Evolutionary conservation across 1,139 yeast genomes (phyloP).

Genomic region (Saccharomycopsis hybrid): DNA sequence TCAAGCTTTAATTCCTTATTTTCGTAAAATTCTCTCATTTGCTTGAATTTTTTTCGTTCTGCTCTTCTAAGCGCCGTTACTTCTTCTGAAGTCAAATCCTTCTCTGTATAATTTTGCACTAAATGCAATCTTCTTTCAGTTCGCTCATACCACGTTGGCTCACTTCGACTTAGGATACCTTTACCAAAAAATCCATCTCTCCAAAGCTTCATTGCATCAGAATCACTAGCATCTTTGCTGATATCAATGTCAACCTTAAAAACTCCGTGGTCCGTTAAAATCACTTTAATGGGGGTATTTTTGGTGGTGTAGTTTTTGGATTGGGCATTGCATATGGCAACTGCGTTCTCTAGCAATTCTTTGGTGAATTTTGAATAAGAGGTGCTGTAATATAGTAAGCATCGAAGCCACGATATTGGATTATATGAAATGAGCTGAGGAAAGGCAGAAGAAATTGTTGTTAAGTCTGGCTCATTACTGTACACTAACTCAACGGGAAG

Average conservation of each 20-base stretch:
- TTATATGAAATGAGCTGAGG: conserved; percentile 5
- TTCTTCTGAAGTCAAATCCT: conserved; percentile 55
- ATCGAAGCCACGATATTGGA: conserved; percentile 51
- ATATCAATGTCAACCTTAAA: conserved; percentile 10
- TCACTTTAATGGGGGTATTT: not conserved
- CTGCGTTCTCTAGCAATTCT: not conserved
- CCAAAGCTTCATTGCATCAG: conserved; percentile 45
- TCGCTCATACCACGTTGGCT: conserved; percentile 81
- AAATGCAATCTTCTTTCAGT: conserved; percentile 47
- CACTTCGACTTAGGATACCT: conserved; percentile 82
- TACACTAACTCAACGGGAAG: conserved; percentile 8
- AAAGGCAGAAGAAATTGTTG: not conserved
- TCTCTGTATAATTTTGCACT: conserved; percentile 25
- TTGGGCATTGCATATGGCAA: not conserved
- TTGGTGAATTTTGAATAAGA: not conserved
- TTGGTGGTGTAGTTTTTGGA: not conserved
- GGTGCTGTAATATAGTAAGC: not conserved
- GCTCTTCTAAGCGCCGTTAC: conserved; percentile 66
- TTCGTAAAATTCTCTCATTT: conserved; percentile 36
- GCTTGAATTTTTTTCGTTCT: conserved; percentile 68
- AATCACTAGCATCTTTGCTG: not conserved
- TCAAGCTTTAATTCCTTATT: conserved; percentile 29
- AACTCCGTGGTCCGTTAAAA: not conserved
- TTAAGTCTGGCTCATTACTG: not conserved
- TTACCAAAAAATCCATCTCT: conserved; percentile 88